Evolutionary conservation across 2,329 filamentous ascomycete genomes (phyloP).

Genomic region (Diaporthe vexans): DNA sequence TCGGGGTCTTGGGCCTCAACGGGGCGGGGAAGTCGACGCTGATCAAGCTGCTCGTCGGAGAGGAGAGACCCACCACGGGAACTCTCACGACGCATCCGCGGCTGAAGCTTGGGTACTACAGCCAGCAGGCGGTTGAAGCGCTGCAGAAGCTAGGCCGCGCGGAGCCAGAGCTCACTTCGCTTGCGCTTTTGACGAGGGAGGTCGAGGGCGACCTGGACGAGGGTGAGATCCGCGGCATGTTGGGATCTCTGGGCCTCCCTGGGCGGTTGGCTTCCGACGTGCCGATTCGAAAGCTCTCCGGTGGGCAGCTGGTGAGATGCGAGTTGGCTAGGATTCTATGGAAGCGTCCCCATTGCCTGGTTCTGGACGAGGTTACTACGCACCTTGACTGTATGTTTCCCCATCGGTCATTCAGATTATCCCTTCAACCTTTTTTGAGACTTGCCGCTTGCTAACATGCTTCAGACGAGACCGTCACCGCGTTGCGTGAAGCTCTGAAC

Average conservation of each 20-base stretch:
- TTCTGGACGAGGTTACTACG: slow-evolving; percentile 87
- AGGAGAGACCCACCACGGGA: slow-evolving; percentile 70
- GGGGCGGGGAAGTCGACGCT: slow-evolving; percentile 87
- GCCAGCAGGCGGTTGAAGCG: slow-evolving; percentile 82
- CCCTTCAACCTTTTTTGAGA: too few relatives aligned
- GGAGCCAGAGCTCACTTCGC: slow-evolving; percentile 71
- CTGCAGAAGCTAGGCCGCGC: slow-evolving; percentile 68
- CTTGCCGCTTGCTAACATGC: not conserved
- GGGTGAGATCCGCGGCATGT: slow-evolving; percentile 75
- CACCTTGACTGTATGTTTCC: slow-evolving; percentile 75
- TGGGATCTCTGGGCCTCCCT: slow-evolving; percentile 78
- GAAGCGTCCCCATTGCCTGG: slow-evolving; percentile 77
- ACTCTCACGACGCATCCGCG: slow-evolving; percentile 76
- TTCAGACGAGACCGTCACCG: slow-evolving; percentile 78
- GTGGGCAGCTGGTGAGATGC: slow-evolving; percentile 79
- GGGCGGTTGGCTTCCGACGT: slow-evolving; percentile 81
- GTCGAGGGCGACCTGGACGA: slow-evolving; percentile 69
- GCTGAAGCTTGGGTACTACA: slow-evolving; percentile 81
- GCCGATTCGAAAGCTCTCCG: slow-evolving; percentile 79
- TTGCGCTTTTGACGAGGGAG: slow-evolving; percentile 72
- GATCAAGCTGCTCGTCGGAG: slow-evolving; percentile 77
- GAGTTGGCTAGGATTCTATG: slow-evolving; percentile 79
- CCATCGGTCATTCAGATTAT: too few relatives aligned
- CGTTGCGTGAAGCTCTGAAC: slow-evolving; percentile 75
- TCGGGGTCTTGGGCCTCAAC: slow-evolving; percentile 84